Evolutionary conservation across 208 protist species (phyloP).

Genomic region (Crithidia acanthocephali): DNA sequence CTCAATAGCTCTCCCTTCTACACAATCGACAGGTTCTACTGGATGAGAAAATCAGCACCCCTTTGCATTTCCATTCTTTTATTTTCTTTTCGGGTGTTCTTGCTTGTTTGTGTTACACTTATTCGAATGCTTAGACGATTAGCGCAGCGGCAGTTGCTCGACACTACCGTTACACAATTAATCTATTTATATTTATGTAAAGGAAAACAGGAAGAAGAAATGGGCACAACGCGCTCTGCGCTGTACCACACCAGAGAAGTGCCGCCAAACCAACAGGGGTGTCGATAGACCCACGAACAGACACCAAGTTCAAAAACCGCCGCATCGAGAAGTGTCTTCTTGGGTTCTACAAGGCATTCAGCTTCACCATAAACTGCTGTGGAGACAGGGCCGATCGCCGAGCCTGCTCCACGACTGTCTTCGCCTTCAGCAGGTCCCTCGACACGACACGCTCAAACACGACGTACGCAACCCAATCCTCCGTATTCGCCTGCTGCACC

Average conservation of each 20-base stretch:
- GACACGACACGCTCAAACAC: constrained; percentile 73
- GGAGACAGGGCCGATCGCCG: constrained; percentile 53
- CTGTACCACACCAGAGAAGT: no score
- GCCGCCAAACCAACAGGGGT: no score
- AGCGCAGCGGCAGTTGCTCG: not conserved
- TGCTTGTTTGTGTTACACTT: constrained; percentile 15
- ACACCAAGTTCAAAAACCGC: not conserved
- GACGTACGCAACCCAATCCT: constrained; percentile 71
- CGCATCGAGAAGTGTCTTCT: not conserved
- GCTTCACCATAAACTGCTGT: constrained; percentile 64
- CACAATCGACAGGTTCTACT: no score
- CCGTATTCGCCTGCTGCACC: constrained; percentile 48
- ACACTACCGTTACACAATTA: no score
- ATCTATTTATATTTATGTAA: no score
- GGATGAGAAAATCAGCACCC: no score
- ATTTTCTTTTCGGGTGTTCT: constrained; percentile 7
- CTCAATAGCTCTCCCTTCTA: no score
- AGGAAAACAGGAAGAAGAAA: no score
- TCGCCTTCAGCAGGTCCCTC: constrained; percentile 61
- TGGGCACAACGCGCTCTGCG: no score
- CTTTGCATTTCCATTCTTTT: no score
- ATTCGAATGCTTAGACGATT: constrained; percentile 23
- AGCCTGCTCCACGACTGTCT: constrained; percentile 58
- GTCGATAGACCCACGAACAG: not conserved
- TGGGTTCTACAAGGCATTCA: constrained; percentile 32